A percentile compares a stretch with the other conserved stretches of the same genome.
These are phyloP conservation scores for Cercospora sp. DNA, from an alignment of 2,329 filamentous ascomycete genomes.

Conservation along the genomic window DNA sequence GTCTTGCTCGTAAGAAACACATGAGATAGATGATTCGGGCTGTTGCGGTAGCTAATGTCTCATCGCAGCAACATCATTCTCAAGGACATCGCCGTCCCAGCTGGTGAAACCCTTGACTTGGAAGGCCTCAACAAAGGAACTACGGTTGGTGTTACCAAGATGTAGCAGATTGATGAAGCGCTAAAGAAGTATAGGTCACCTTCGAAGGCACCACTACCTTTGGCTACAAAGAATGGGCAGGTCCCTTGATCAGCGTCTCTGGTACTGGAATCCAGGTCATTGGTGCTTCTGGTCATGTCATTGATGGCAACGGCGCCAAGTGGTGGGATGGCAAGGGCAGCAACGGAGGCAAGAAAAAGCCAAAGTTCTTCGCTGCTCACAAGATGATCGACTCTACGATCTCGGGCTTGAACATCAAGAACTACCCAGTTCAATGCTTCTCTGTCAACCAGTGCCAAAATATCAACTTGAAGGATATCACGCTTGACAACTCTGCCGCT, in stretches of 20 bases:
- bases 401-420: conserved; percentile 44
- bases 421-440: conserved; percentile 47
- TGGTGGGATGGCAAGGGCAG: conserved; percentile 50
- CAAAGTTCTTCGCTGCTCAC: conserved; percentile 46
- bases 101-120: conserved; percentile 45
- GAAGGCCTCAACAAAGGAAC: conserved; percentile 45
- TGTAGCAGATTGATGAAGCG: conserved; percentile 36
- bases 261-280: conserved; percentile 58
- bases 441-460: conserved; percentile 40
- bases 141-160: conserved; percentile 42
- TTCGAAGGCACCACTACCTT: conserved; percentile 69
- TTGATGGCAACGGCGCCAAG: conserved; percentile 51
- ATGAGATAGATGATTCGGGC: neutral
- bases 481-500: conserved; percentile 45
- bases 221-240: conserved; percentile 65
- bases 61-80: conserved; percentile 39
- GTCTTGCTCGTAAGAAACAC: conserved; percentile 41
- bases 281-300: conserved; percentile 53
- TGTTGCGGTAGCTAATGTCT: neutral
- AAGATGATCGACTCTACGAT: conserved; percentile 44
- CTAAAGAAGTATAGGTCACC: conserved; percentile 47
- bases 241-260: conserved; percentile 63
- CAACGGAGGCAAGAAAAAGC: conserved; percentile 49
- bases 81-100: conserved; percentile 44
- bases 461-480: conserved; percentile 42